Percentiles rank a stretch among this genome's conserved stretches.
phyloP scores from a whole-genome alignment of 257 asterid species.

The Perilla frutescens region DNA sequence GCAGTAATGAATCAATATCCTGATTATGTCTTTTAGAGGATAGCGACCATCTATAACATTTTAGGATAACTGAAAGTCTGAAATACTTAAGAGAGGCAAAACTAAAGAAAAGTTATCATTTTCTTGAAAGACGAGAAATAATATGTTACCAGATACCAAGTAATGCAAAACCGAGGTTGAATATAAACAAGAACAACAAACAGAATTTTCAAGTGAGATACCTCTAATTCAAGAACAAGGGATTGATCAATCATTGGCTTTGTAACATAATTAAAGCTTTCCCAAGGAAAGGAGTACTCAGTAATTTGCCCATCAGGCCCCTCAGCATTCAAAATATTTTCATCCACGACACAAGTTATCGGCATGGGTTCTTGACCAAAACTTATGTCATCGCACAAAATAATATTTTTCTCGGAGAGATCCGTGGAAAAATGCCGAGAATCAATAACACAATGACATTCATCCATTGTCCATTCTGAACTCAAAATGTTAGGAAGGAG shows the following conservation, averaged over 20 bases:
- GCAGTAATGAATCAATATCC: constrained; percentile 12
- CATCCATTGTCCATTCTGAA: constrained; percentile 88
- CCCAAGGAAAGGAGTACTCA: constrained; percentile 88
- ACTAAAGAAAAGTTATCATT: neutral
- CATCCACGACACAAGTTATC: constrained; percentile 93
- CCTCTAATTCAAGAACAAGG: constrained; percentile 71
- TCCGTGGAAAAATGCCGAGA: constrained; percentile 81
- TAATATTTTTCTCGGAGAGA: constrained; percentile 72
- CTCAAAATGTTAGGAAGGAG: constrained; percentile 40
- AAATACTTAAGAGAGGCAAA: constrained; percentile 14
- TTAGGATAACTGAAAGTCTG: neutral
- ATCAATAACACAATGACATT: constrained; percentile 85
- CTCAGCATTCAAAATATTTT: constrained; percentile 84
- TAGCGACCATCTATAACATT: neutral
- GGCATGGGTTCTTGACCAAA: constrained; percentile 89
- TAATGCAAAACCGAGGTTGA: constrained; percentile 12
- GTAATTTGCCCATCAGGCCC: constrained; percentile 76
- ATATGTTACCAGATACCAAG: constrained; percentile 9
- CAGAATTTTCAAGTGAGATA: constrained; percentile 37
- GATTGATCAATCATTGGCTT: constrained; percentile 77
- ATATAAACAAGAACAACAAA: constrained; percentile 22
- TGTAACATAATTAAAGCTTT: constrained; percentile 82
- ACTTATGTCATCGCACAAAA: constrained; percentile 93
- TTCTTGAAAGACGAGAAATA: constrained; percentile 12
- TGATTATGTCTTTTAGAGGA: neutral